Percentiles rank a stretch among this genome's conserved stretches.
These are phyloP conservation scores for Elongisporangium undulatum DNA, from an alignment of 352 stramenopile species.

Conservation along the genomic window DNA sequence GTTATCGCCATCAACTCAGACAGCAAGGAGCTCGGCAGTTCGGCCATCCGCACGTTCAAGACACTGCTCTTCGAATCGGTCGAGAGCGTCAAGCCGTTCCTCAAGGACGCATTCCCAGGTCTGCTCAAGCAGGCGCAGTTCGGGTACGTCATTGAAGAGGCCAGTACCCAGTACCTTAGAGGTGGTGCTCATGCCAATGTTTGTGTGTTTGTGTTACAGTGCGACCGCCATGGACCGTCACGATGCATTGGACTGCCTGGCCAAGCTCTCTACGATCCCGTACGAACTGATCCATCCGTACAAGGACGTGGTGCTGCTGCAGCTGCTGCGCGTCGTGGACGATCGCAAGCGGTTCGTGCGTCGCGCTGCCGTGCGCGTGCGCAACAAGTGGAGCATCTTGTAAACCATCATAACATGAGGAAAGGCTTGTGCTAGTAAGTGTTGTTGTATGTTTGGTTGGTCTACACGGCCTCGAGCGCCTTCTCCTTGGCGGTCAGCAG, in stretches of 20 bases:
- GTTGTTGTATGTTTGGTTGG: neutral
- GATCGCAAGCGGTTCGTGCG: slow-evolving; percentile 87
- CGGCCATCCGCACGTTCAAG: slow-evolving; percentile 78
- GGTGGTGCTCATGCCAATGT: neutral
- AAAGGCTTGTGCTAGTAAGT: too few species aligned
- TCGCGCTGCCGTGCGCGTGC: slow-evolving; percentile 81
- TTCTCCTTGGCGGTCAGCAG: slow-evolving; percentile 76
- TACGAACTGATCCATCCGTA: slow-evolving; percentile 88
- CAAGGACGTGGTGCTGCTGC: slow-evolving; percentile 76
- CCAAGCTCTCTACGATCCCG: slow-evolving; percentile 71
- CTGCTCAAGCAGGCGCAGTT: slow-evolving; percentile 80
- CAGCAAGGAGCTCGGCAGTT: slow-evolving; percentile 61
- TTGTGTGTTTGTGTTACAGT: slow-evolving; percentile 21
- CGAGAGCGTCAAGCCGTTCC: slow-evolving; percentile 76
- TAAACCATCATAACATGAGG: slow-evolving; percentile 30
- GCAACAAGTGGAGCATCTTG: slow-evolving; percentile 89
- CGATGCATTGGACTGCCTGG: slow-evolving; percentile 72
- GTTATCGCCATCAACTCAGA: slow-evolving; percentile 79
- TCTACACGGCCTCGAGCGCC: slow-evolving; percentile 62
- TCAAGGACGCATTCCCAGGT: slow-evolving; percentile 81
- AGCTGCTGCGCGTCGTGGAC: slow-evolving; percentile 73
- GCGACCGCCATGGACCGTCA: slow-evolving; percentile 57
- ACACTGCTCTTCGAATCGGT: slow-evolving; percentile 70
- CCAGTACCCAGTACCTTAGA: neutral
- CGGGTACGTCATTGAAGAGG: too few species aligned